Base-by-base conservation (phyloP, 2,329 filamentous ascomycete species). In the Nemania sp. region DNA sequence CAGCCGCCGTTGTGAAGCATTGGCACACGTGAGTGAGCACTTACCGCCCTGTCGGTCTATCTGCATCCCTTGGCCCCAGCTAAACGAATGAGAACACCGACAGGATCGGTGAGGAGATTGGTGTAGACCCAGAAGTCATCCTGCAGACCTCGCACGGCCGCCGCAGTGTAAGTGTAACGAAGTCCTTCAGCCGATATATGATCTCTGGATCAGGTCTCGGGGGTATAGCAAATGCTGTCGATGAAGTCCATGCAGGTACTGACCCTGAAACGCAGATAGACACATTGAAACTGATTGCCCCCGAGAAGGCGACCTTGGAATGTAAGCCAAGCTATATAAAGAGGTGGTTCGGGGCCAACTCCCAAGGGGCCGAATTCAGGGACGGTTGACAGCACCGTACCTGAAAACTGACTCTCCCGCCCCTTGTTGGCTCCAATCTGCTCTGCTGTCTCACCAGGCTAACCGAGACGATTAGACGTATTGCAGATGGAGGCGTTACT, bases 81-180 rank as follows among this genome's bases (percentile, higher is more conserved):
- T 36, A 33, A 47, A 31, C 24, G 30, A 42, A 49, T 34, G 31
- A 12, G 26, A 48, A 39, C 42, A 42, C 57, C 57, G 46, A 45
- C 65, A 90, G 88, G n/a, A 81, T 92, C 61, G 92, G 89, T 44
- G 80, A 82, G 8, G 90, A 96, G 69, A 87, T 97, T 65, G 90
- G 90, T 20, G 86, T 97, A 19, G 84, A 90, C 61, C 89, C 90
- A n/a, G 80, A 86, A 42, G 82, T 88, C 40, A 97, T 99, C 64
- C 81, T 97, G 22, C 82, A 90, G 65, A 96, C 91, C 8, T 96
- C 91, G 5, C 94, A 99, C 73, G 94, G 94, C 57, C 84, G 93
- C 55, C 80, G 94, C 54, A 91, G 86, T 62, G 56, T 59, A 59
- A 26, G 56, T 40, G 14, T 15, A 3, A 24, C 30, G 26, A n/a